A percentile compares a stretch with the other conserved stretches of the same genome.
Conservation (phyloP, 2,329 filamentous ascomycete species). For the Calonectria leucothoes region DNA sequence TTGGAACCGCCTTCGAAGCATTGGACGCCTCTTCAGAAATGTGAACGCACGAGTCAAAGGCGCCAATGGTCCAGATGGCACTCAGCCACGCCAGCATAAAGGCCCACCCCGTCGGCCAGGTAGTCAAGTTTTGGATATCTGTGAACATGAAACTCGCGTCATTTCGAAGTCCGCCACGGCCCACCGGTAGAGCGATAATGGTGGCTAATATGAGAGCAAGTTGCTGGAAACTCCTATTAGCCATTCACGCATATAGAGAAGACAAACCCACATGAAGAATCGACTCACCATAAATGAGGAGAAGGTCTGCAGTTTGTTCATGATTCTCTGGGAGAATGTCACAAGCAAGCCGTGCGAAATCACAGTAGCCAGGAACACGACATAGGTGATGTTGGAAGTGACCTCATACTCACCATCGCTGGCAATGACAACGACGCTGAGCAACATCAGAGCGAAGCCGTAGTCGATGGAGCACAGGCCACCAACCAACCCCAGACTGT, state of each 20-base stretch:
- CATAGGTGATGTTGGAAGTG: neutral
- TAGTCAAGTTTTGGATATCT: neutral
- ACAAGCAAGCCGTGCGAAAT: neutral
- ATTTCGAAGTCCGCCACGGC: neutral
- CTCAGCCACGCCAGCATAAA: slow-evolving; percentile 1
- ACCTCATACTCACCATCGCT: neutral
- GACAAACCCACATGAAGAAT: neutral
- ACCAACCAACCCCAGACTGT: neutral
- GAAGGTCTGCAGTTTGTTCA: neutral
- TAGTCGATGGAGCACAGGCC: neutral
- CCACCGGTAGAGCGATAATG: neutral
- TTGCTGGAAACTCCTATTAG: neutral
- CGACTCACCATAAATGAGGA: neutral
- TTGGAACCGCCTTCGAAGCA: neutral
- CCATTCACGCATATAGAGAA: neutral
- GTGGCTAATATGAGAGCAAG: neutral
- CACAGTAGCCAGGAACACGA: neutral
- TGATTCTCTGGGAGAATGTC: neutral
- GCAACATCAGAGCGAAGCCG: neutral
- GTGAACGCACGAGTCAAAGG: neutral
- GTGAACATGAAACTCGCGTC: neutral
- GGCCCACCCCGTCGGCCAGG: neutral
- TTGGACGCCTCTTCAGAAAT: neutral
- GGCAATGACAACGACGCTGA: neutral
- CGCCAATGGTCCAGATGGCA: neutral